Evolutionary conservation across 768 basidiomycete genomes (phyloP).

Genomic region (Pholiota microspora): DNA sequence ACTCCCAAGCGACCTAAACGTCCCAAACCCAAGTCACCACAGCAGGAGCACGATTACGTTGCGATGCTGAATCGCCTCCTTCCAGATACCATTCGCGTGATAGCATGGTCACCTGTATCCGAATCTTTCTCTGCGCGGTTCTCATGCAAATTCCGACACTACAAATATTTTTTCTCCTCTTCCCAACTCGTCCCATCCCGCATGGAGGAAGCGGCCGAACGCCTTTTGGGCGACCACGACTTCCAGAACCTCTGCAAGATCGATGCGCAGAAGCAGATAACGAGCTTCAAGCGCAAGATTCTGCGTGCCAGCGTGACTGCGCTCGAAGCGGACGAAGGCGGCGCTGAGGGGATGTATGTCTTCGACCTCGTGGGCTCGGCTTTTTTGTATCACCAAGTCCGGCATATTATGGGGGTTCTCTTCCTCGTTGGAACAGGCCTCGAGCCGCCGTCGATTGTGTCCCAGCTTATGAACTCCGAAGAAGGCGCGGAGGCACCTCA

Average conservation of each 20-base stretch:
- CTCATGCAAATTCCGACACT: conserved; percentile 84
- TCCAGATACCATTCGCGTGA: conserved; percentile 84
- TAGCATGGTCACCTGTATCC: conserved; percentile 92
- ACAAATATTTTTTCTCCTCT: conserved; percentile 94
- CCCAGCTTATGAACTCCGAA: conserved; percentile 71
- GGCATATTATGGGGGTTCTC: conserved; percentile 90
- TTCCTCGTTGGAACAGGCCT: conserved; percentile 85
- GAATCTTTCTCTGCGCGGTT: conserved; percentile 83
- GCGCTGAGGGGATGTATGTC: conserved; percentile 48
- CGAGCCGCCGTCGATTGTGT: conserved; percentile 69
- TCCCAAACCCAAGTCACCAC: conserved; percentile 17
- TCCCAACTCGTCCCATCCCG: conserved; percentile 61
- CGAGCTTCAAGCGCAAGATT: conserved; percentile 70
- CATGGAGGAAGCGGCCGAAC: conserved; percentile 74
- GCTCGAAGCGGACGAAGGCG: conserved; percentile 29
- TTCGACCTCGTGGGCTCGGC: conserved; percentile 86
- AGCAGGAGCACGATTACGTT: conserved; percentile 75
- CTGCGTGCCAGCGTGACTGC: conserved; percentile 60
- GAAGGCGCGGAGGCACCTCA: conserved; percentile 36
- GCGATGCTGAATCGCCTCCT: conserved; percentile 82
- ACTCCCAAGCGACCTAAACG: conserved; percentile 16
- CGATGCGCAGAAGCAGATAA: conserved; percentile 89
- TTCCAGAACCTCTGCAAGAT: conserved; percentile 95
- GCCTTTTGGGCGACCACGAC: conserved; percentile 87
- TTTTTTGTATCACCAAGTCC: conserved; percentile 94